A percentile compares a stretch with the other conserved stretches of the same genome.
phyloP scores from a whole-genome alignment of 2,329 filamentous ascomycete species.

The Aureobasidium melanogenum region DNA sequence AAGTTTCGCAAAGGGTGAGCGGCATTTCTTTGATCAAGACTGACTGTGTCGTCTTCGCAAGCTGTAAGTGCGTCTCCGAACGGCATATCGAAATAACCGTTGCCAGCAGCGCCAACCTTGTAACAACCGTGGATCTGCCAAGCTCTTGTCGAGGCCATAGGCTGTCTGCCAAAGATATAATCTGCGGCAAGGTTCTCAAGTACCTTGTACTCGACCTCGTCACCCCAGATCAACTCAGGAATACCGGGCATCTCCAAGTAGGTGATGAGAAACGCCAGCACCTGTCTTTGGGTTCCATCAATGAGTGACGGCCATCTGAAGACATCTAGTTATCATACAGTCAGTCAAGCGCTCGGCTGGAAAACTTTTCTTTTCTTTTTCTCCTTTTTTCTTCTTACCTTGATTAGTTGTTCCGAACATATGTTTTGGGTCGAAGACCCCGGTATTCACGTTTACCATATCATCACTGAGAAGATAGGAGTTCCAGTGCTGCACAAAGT shows the following conservation, averaged over 20 bases:
- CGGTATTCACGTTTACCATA: constrained; percentile 50
- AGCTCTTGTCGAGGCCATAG: constrained; percentile 52
- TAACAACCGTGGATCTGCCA: constrained; percentile 61
- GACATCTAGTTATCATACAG: constrained; percentile 36
- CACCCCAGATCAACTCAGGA: constrained; percentile 52
- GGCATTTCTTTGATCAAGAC: constrained; percentile 54
- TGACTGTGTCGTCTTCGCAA: constrained; percentile 48
- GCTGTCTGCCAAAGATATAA: constrained; percentile 56
- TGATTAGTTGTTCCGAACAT: constrained; percentile 58
- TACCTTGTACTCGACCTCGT: constrained; percentile 57
- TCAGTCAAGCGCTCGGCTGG: neutral
- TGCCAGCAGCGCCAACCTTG: constrained; percentile 43
- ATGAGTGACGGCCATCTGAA: constrained; percentile 54
- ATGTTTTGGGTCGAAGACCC: constrained; percentile 54
- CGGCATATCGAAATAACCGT: constrained; percentile 46
- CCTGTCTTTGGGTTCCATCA: constrained; percentile 48
- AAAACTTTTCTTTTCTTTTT: neutral
- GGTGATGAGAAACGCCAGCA: constrained; percentile 50
- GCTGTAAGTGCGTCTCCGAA: constrained; percentile 44
- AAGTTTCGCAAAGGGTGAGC: constrained; percentile 52
- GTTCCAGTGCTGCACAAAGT: constrained; percentile 48
- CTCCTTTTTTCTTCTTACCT: neutral
- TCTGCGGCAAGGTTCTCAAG: constrained; percentile 53
- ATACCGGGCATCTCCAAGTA: constrained; percentile 53
- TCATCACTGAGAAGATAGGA: constrained; percentile 25